Evolutionary conservation across 2,329 filamentous ascomycete species (phyloP).

Genomic region (Penicillium sp.): DNA sequence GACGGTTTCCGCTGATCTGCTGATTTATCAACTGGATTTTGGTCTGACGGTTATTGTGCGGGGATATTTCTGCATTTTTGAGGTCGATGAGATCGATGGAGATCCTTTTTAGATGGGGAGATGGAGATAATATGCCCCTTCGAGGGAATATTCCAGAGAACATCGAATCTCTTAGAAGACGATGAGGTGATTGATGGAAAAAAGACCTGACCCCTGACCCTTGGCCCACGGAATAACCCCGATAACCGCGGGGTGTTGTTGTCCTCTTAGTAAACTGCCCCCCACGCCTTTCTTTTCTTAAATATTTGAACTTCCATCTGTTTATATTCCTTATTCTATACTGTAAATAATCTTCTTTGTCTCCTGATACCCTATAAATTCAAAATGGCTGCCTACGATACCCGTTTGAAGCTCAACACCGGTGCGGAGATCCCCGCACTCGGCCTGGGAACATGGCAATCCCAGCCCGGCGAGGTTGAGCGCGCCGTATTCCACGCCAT

Average conservation of each 20-base stretch:
- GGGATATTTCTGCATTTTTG: too few species aligned
- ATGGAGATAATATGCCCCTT: not conserved
- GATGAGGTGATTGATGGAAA: constrained; percentile 25
- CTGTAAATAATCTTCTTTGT: not conserved
- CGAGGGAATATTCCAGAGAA: not conserved
- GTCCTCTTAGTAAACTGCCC: not conserved
- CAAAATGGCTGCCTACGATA: constrained; percentile 54
- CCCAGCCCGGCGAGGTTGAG: constrained; percentile 58
- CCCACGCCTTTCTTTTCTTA: not conserved
- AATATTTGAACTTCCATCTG: not conserved
- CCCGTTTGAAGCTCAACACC: constrained; percentile 63
- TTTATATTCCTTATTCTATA: not conserved
- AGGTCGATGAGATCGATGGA: not conserved
- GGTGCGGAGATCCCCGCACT: constrained; percentile 63
- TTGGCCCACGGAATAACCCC: constrained; percentile 2
- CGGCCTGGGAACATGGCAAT: constrained; percentile 67
- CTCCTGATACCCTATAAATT: constrained; percentile 3
- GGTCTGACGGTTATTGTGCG: not conserved
- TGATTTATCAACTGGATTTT: not conserved
- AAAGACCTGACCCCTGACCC: not conserved
- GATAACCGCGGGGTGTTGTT: constrained; percentile 13
- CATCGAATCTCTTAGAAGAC: not conserved
- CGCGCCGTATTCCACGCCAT: constrained; percentile 61
- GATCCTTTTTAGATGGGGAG: not conserved
- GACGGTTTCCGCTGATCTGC: constrained; percentile 10